Evolutionary conservation across 1,284 basidiomycete genomes (phyloP), one percentile per base, ranked within the genome.

Genomic region (Puccinia hordei): DNA sequence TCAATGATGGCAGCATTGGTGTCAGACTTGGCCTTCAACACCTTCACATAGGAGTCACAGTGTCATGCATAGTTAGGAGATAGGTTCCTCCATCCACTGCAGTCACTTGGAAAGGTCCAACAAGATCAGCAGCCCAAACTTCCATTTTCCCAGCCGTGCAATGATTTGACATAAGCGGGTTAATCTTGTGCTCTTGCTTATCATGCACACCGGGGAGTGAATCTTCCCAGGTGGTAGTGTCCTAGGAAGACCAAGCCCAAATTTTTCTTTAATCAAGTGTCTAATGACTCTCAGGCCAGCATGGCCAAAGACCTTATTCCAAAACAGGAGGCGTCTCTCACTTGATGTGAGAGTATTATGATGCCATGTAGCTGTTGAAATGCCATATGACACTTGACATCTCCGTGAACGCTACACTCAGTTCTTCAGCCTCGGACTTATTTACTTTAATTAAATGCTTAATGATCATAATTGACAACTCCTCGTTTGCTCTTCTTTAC

Each of bases 171-270:
- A 4, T 2, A 0, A 71, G 46, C 1, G 68, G 68, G 19, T 71
- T 71, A 17, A 71, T 10, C 4, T 30, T 8, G 68, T 71, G 27
- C 68, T 71, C 17, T 71, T 71, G 46, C 44, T 71, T 44, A 71
- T 51, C 1, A 27, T 17, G n/a, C 68, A 71, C 1, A 71, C 46
- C 22, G 68, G 68, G 22, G 46, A 71, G 41, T 49, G 41, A 44
- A 71, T 71, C 22, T 51, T 71, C 5, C 68, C 68, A 53, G 3
- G 1, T 1, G 46, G 68, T 1, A 71, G 15, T 1, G 3, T 2
- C 15, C 13, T 17, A 1, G 68, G 68, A 19, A 71, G 27, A 1
- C 68, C 68, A 30, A 6, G 19, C 8, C 46, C 46, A 0, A 46
- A n/a, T 22, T 71, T n/a, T n/a, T n/a, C n/a, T n/a, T n/a, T n/a